Conservation (phyloP, 2,329 filamentous ascomycete species). For the Paecilomyces fulvus region DNA sequence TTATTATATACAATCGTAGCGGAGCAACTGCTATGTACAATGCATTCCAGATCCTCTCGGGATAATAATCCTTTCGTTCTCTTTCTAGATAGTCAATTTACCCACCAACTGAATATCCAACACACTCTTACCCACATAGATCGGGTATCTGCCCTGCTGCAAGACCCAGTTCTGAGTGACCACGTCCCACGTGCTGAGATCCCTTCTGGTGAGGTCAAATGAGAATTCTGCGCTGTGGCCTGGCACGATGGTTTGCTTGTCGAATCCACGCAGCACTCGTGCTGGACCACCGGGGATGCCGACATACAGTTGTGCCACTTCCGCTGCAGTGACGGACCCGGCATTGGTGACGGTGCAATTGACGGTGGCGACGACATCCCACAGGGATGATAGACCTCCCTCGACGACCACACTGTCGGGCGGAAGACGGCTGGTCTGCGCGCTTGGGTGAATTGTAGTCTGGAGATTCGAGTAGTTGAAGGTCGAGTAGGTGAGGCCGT, state of each 20-base stretch:
- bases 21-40: too few relatives aligned
- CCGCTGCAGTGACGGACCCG: conserved; percentile 32
- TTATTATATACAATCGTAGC: too few relatives aligned
- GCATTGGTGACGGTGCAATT: conserved; percentile 37
- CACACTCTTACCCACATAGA: conserved; percentile 39
- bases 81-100: not conserved
- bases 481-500: conserved; percentile 21
- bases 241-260: conserved; percentile 59
- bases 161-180: conserved; percentile 67
- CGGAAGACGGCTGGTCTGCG: conserved; percentile 27
- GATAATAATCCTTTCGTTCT: not conserved
- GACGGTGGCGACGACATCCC: conserved; percentile 35
- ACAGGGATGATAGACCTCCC: conserved; percentile 46
- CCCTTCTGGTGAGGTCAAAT: conserved; percentile 60
- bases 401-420: conserved; percentile 36
- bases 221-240: conserved; percentile 56
- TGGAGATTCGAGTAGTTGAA: conserved; percentile 37
- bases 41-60: too few relatives aligned
- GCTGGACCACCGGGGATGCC: conserved; percentile 62
- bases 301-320: conserved; percentile 52
- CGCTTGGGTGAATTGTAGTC: conserved; percentile 24
- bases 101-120: not conserved
- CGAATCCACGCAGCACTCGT: conserved; percentile 63
- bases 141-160: conserved; percentile 42
- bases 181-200: conserved; percentile 74